These are phyloP conservation scores for Silene coronaria DNA, from an alignment of 179 eudicot genomes.

Conservation along the genomic window DNA sequence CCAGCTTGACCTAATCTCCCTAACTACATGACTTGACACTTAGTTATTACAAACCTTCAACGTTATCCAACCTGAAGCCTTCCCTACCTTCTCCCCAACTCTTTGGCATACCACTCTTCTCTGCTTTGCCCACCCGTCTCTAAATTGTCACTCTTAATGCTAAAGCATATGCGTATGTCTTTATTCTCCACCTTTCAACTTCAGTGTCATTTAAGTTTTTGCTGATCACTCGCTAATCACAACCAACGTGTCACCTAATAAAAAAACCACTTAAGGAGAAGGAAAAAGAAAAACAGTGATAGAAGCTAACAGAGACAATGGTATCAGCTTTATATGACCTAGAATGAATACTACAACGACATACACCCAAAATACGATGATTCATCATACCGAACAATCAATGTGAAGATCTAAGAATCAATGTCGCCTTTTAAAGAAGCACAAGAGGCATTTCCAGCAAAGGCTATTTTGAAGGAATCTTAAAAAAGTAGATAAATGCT, in stretches of 20 bases:
- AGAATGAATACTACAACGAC: not conserved
- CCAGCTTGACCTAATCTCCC: not conserved
- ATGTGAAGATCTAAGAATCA: conserved; percentile 1
- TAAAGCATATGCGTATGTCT: conserved; percentile 14
- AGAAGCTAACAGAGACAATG: conserved; percentile 12
- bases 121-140: conserved; percentile 2
- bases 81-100: conserved; percentile 13
- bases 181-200: conserved; percentile 11
- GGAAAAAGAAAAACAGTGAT: not conserved
- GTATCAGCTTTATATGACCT: conserved; percentile 15
- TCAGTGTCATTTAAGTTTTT: not conserved
- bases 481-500: conserved; percentile 3
- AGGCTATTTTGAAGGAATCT: conserved; percentile 10
- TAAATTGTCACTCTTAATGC: not conserved
- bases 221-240: conserved; percentile 14
- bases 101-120: not conserved
- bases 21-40: conserved; percentile 3
- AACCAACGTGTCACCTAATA: conserved; percentile 1
- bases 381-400: not conserved
- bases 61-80: not conserved
- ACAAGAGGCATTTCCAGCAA: conserved; percentile 16
- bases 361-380: not conserved
- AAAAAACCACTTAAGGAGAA: not conserved
- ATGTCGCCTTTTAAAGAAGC: conserved; percentile 14
- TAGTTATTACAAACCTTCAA: not conserved